Base-by-base conservation (phyloP, 2,329 filamentous ascomycete species). In the Trichoderma sp. region DNA sequence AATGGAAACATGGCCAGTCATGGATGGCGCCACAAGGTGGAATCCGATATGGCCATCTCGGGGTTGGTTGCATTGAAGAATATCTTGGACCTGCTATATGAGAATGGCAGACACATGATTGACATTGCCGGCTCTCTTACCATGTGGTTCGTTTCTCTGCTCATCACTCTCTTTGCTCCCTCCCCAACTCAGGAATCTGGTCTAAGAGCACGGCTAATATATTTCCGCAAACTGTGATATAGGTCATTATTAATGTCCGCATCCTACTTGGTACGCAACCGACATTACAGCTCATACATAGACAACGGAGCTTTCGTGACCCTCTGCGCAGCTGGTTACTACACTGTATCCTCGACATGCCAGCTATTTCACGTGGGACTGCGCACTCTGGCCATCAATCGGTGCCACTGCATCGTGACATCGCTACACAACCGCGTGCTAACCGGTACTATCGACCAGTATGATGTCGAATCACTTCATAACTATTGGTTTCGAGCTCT, bases 381-480 rank as follows among this genome's bases (percentile, higher is more conserved):
- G 21, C 57, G 57, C 2, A 34, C 26, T 14, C 5, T 60, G 18
- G 18, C 32, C 0, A 34, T 60, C 18, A 21, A n/a, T 3, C 57
- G 57, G 28, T 60, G 57, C 18, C 30, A 34, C 12, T 21, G 4
- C 11, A 9, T 60, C 8, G 57, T 60, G 18, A 8, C 7, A 11
- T 24, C 6, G 18, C 9, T 60, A 21, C 15, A n/a, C 30, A 11
- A 1, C 57, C 9, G 57, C 8, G 0, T 60, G 1, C 6, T 21
- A n/a, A 1, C 9, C 2, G 57, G 30, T 1, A 14, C 2, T 1
- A 21, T 60, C 6, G 3, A 24, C 0, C 57, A 34, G 0, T 2
- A 1, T 2, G 30, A 60, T 12, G 57, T 24, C 5, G 3, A 60
- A 14, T 60, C n/a, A 6, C 30, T 60, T 11, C 28, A 60, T 4